These are phyloP conservation scores for Alternaria arborescens DNA, from an alignment of 2,329 filamentous ascomycete species.

Conservation along the genomic window DNA sequence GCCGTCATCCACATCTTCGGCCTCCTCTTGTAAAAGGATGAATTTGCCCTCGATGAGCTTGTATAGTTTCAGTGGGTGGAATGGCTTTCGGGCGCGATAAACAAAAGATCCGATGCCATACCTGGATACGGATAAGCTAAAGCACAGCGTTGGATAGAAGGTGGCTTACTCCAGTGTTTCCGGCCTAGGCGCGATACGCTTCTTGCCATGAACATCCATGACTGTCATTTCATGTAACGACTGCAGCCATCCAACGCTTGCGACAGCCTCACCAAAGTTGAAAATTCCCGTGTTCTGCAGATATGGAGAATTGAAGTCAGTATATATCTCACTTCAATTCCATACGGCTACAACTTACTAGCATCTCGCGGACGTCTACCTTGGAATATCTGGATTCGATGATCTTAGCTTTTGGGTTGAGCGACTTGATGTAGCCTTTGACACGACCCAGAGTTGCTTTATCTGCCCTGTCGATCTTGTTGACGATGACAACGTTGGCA, in stretches of 20 bases:
- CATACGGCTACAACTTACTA: constrained; percentile 40
- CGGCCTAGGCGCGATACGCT: constrained; percentile 70
- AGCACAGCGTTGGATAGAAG: background rate
- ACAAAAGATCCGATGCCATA: constrained; percentile 77
- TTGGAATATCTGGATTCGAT: constrained; percentile 67
- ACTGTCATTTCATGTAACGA: constrained; percentile 74
- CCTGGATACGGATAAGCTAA: constrained; percentile 32
- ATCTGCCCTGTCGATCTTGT: constrained; percentile 72
- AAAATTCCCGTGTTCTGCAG: constrained; percentile 67
- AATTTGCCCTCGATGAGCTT: constrained; percentile 55
- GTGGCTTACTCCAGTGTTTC: constrained; percentile 70
- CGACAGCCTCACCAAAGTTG: constrained; percentile 69
- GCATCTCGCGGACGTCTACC: constrained; percentile 68
- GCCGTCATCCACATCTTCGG: constrained; percentile 44
- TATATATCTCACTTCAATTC: background rate
- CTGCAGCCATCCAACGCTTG: constrained; percentile 74
- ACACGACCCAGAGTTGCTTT: constrained; percentile 58
- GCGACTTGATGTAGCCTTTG: constrained; percentile 63
- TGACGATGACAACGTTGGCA: constrained; percentile 75
- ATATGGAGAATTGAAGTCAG: background rate
- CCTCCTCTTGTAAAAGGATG: constrained; percentile 53
- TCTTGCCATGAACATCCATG: constrained; percentile 63
- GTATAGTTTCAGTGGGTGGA: constrained; percentile 54
- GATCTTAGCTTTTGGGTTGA: constrained; percentile 73
- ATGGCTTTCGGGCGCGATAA: constrained; percentile 64